Base-by-base conservation (phyloP, 306 rosid species). In the Corylus americana region DNA sequence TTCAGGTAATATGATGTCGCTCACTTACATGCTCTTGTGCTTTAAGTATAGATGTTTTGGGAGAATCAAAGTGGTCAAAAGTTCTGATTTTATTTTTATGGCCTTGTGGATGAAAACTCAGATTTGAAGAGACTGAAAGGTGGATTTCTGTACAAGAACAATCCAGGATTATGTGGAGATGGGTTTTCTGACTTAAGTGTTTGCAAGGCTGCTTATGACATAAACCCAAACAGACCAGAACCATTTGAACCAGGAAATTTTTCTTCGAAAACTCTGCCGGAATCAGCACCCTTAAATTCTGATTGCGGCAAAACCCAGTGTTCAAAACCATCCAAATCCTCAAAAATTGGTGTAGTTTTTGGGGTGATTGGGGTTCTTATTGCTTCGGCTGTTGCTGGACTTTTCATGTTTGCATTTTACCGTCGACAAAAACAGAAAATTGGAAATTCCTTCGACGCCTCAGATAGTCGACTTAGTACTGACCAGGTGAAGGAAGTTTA, bases 121-220 rank as follows among this genome's bases (percentile, higher is more conserved):
- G 98, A 78, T 74, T 75, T 94, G 27, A 78, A 75, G 82, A 85
- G 88, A 78, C 88, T 94, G 58, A 82, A 77, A 67, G 86, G 74
- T 11, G 94, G 93, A 25, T 89, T 94, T 79, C 82, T 59, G 75
- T 94, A 92, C 81, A 22, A 53, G 49, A 89, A 92, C 86, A 94
- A 94, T 71, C 94, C 84, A 13, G 84, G 74, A 66, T 81, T 94
- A 74, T 94, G 98, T 73, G 98, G 98, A 29, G 80, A 77, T 71
- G 97, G 87, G 84, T 92, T 89, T 77, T 29, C 85, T 54, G 80
- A 80, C 73, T 83, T 94, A 67, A 78, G 63, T 70, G 75, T 77
- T 69, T 94, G 98, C 85, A 84, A 84, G 62, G 75, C 69, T 69
- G 77, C 71, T 49, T 58, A 50, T 61, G 77, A 57, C 83, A 78